Conservation (phyloP, 1,284 basidiomycete genomes). For the Termitomyces sp. region DNA sequence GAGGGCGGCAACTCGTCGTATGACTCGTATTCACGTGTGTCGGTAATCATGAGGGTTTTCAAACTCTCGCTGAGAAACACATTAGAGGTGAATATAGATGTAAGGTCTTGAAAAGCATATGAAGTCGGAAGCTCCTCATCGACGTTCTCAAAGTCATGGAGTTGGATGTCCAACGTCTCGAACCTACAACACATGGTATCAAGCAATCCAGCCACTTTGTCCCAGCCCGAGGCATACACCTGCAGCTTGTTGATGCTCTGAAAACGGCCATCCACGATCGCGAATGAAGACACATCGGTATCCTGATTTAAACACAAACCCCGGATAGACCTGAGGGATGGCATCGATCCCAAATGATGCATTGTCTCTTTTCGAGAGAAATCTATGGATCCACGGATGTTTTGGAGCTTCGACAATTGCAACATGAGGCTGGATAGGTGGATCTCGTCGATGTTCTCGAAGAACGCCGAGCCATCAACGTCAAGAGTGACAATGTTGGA, state of each 20-base stretch:
- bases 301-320: neutral
- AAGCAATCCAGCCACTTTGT: neutral
- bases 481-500: neutral
- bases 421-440: neutral
- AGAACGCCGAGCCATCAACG: neutral
- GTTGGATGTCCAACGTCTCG: neutral
- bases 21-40: neutral
- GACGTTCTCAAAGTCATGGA: neutral
- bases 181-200: neutral
- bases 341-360: neutral
- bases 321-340: neutral
- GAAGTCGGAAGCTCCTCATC: neutral
- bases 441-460: neutral
- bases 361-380: neutral
- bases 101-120: neutral
- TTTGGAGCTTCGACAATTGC: neutral
- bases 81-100: neutral
- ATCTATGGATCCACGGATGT: neutral
- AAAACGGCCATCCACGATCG: neutral
- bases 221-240: neutral
- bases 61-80: neutral
- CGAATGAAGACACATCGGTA: neutral
- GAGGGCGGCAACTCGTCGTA: neutral
- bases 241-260: neutral
- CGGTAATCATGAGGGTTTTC: neutral